These are phyloP conservation scores for Lactarius psammicola DNA, from an alignment of 768 basidiomycete species.

Conservation along the genomic window DNA sequence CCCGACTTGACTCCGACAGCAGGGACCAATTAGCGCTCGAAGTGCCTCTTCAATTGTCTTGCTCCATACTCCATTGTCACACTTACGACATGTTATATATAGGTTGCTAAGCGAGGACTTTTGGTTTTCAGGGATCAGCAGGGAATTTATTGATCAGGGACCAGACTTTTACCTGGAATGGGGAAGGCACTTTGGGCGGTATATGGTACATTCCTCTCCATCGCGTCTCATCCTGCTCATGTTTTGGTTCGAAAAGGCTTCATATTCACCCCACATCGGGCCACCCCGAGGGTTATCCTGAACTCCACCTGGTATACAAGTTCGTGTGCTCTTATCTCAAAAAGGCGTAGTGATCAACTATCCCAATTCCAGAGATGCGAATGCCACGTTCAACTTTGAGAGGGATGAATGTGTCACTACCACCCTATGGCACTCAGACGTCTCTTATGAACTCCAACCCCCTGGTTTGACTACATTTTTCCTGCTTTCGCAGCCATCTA, in stretches of 20 bases:
- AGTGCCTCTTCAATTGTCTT: constrained; percentile 38
- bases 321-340: constrained; percentile 26
- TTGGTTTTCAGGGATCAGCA: constrained; percentile 76
- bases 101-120: constrained; percentile 70
- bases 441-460: constrained; percentile 82
- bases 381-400: constrained; percentile 74
- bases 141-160: constrained; percentile 68
- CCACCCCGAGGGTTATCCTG: constrained; percentile 68
- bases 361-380: constrained; percentile 51
- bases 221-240: background rate
- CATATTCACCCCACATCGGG: constrained; percentile 85
- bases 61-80: constrained; percentile 14
- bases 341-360: constrained; percentile 16
- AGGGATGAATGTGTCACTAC: constrained; percentile 50
- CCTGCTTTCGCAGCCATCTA: constrained; percentile 62
- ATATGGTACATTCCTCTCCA: constrained; percentile 24
- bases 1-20: constrained; percentile 53
- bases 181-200: constrained; percentile 69
- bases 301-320: constrained; percentile 81
- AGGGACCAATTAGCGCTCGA: constrained; percentile 73
- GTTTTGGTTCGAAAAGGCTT: constrained; percentile 41
- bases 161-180: constrained; percentile 68
- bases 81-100: constrained; percentile 8
- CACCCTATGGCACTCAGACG: constrained; percentile 81
- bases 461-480: constrained; percentile 85